Evolutionary conservation across 1,139 yeast genomes (phyloP), one percentile per base, ranked within the genome.

Genomic region (Fermentozyma sake): DNA sequence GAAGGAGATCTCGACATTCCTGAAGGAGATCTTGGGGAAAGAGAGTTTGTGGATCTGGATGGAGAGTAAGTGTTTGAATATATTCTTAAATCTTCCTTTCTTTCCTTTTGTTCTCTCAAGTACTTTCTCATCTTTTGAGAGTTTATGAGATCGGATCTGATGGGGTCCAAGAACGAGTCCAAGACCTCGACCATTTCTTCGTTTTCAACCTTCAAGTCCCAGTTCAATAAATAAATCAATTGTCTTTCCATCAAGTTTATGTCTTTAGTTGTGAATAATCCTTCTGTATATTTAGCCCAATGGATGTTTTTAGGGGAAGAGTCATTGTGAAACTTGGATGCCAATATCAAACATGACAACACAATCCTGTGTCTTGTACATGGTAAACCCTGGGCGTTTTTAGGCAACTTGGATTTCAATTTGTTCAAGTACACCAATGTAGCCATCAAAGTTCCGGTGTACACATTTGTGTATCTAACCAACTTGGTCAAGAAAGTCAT

Each of bases 161-260:
- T 77, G 29, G 87, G 87, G 24, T 71, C 76, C 40, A 79, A 61
- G 60, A 79, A 72, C 35, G 62, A 54, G 35, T 58, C 62, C 44
- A 79, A 61, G 24, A 62, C 64, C 16, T 48, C 52, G 28, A 63
- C 48, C 52, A 81, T 62, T 37, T 79, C 86, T 12, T 60, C 63
- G 41, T 69, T 72, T 24, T 64, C 53, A 16, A 81, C 75, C 30
- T 68, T 58, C 33, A 80, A 59, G 49, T 82, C 81, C 87, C 89
- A 82, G 54, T 79, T 71, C 46, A 82, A 61, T 32, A 81, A 61
- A 46, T 68, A 76, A 33, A 80, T 60, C 37, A 82, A 61, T 53
- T 82, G 91, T 52, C 86, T 73, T 56, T 82, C 93, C 87, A 82
- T 82, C 34, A 81, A 61, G 52, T 81, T 81, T 41, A 82, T 76